Evolutionary conservation across 768 basidiomycete genomes (phyloP).

Genomic region (Leucocoprinus birnbaumii): DNA sequence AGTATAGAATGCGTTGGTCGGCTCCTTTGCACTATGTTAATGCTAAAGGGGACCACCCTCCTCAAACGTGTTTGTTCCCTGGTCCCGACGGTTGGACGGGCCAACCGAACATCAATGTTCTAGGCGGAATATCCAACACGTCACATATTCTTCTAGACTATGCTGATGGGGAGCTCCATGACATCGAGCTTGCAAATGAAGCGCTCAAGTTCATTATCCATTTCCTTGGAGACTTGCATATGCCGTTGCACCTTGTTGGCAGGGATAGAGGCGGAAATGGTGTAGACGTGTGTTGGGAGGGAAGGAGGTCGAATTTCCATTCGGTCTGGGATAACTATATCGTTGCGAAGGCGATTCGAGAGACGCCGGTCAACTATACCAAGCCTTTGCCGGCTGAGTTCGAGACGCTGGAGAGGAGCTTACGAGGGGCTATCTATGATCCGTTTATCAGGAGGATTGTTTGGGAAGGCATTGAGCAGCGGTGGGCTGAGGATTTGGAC

Average conservation of each 20-base stretch:
- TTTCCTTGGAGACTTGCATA: slow-evolving; percentile 91
- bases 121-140: slow-evolving; percentile 77
- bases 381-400: slow-evolving; percentile 52
- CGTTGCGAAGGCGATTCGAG: slow-evolving; percentile 79
- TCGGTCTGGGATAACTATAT: slow-evolving; percentile 85
- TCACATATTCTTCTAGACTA: slow-evolving; percentile 59
- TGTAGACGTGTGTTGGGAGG: slow-evolving; percentile 71
- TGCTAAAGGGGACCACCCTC: slow-evolving; percentile 74
- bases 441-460: slow-evolving; percentile 54
- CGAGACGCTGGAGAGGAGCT: slow-evolving; percentile 49
- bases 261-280: slow-evolving; percentile 87
- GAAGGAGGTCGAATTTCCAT: slow-evolving; percentile 75
- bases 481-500: slow-evolving; percentile 4
- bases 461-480: slow-evolving; percentile 7
- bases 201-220: slow-evolving; percentile 93
- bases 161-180: slow-evolving; percentile 26
- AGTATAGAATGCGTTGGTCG: slow-evolving; percentile 67
- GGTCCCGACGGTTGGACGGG: slow-evolving; percentile 76
- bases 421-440: slow-evolving; percentile 84
- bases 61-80: slow-evolving; percentile 72
- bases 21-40: slow-evolving; percentile 74
- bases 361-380: slow-evolving; percentile 73
- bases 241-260: slow-evolving; percentile 89
- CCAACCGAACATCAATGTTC: slow-evolving; percentile 52
- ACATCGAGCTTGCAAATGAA: slow-evolving; percentile 48